Base-by-base conservation (phyloP, 2,329 filamentous ascomycete genomes). In the Endocalyx cinctus region DNA sequence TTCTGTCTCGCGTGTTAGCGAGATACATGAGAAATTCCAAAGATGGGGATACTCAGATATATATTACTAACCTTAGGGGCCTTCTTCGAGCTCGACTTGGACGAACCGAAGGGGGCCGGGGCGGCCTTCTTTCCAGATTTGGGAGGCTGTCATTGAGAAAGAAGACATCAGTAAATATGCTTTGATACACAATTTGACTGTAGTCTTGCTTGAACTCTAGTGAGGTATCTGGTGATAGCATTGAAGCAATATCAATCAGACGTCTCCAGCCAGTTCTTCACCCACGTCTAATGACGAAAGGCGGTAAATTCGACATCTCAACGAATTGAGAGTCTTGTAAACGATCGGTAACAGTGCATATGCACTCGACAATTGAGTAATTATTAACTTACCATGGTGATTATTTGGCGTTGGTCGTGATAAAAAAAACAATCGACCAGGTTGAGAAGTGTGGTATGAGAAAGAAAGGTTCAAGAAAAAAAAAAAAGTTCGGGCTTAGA, bases 91-190 rank as follows among this genome's bases (percentile, higher is more conserved):
- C 74, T 74, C 74, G 89, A 87, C 82, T 94, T 95, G 63, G 82
- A 79, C 76, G 89, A 82, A 64, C 88, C 86, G 82, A 94, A 95
- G 68, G 92, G 92, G 74, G 92, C 88, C 67, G 92, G 77, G 60
- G 92, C 92, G 72, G 87, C 83, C 80, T 96, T 97, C 86, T 96
- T 97, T 78, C 88, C 88, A 63, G 76, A 66, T 77, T 97, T 98
- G 67, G 90, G 86, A 84, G 92, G 87, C 92, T 97, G 77, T 97
- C 89, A 97, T 97, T 92, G 90, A 97, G 90, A 87, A 89, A 92
- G 85, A 94, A 87, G 82, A 87, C 74, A 87, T 94, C 85, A 96
- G 88, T 84, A 70, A 77, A 74, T 79, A 78, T 82, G 77, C 82
- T 82, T 74, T 76, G 81, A n/a, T n/a, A n/a, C n/a, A n/a, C n/a